These are phyloP conservation scores for Podospora australis DNA, from an alignment of 495 filamentous ascomycete genomes.

Conservation along the genomic window DNA sequence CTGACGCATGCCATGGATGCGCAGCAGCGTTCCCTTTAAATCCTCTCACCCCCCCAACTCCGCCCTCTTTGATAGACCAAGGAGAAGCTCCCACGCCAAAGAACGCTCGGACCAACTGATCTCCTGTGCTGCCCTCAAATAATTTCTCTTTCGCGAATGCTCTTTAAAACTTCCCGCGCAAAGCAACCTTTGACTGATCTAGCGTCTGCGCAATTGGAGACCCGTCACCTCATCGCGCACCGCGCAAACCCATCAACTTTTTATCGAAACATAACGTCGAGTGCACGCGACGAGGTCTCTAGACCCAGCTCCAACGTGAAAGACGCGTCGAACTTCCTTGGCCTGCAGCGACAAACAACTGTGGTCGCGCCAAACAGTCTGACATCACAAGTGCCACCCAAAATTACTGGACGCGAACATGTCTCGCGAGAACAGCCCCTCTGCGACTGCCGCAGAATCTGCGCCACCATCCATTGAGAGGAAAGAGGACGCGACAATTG, in stretches of 20 bases:
- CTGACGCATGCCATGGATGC: constrained; percentile 12
- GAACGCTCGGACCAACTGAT: constrained; percentile 28
- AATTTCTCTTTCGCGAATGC: constrained; percentile 28
- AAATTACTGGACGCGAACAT: constrained; percentile 9
- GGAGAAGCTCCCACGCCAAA: constrained; percentile 13
- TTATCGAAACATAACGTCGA: constrained; percentile 21
- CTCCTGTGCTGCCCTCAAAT: constrained; percentile 23
- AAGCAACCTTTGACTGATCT: constrained; percentile 12
- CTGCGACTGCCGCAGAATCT: constrained; percentile 11
- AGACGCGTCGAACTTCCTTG: constrained; percentile 23
- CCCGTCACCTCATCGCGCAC: constrained; percentile 13
- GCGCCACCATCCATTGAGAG: constrained; percentile 11
- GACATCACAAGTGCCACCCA: constrained; percentile 18
- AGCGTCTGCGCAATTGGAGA: constrained; percentile 24
- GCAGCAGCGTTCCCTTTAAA: constrained; percentile 1
- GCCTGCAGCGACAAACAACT: constrained; percentile 14
- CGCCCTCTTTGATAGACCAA: background rate
- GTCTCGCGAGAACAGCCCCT: constrained; percentile 15
- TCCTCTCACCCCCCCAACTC: background rate
- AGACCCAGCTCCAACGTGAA: constrained; percentile 17
- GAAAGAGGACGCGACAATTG: constrained; percentile 16
- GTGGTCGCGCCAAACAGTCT: constrained; percentile 10
- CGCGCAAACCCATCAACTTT: background rate
- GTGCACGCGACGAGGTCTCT: constrained; percentile 5
- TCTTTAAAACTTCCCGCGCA: constrained; percentile 23